phyloP scores from a whole-genome alignment of 2,329 filamentous ascomycete species.

The Basipetospora chlamydospora region DNA sequence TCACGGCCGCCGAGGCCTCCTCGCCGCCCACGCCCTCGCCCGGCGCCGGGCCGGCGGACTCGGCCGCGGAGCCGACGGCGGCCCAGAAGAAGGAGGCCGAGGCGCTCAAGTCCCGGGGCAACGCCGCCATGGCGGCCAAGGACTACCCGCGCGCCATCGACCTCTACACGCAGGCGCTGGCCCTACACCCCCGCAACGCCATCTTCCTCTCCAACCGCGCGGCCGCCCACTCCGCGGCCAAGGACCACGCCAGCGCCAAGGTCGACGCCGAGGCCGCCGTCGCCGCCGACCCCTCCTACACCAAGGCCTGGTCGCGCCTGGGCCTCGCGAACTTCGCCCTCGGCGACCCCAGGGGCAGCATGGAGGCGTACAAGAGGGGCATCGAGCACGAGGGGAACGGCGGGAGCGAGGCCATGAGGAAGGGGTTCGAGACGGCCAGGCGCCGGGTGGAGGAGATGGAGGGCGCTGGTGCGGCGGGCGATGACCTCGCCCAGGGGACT shows the following conservation, averaged over 20 bases:
- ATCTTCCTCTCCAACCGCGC: constrained; percentile 98
- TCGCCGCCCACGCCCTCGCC: constrained; percentile 34
- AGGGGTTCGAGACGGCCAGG: constrained; percentile 88
- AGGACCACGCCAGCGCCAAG: constrained; percentile 71
- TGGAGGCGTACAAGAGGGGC: constrained; percentile 87
- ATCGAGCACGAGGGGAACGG: constrained; percentile 91
- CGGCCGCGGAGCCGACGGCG: constrained; percentile 26
- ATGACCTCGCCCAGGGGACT: constrained; percentile 29
- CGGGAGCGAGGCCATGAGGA: constrained; percentile 93
- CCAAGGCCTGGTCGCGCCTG: constrained; percentile 90
- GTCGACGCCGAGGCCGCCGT: constrained; percentile 86
- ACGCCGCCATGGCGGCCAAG: constrained; percentile 88
- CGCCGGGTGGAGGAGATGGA: constrained; percentile 64
- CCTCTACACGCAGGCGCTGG: constrained; percentile 75
- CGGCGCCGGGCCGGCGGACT: constrained; percentile 18
- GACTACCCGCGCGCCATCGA: constrained; percentile 75
- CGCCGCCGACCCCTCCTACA: constrained; percentile 78
- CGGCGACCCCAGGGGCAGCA: constrained; percentile 77
- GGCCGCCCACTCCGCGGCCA: constrained; percentile 74
- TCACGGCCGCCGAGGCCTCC: constrained; percentile 90
- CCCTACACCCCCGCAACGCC: constrained; percentile 69
- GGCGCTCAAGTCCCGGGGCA: constrained; percentile 75
- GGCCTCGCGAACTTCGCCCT: constrained; percentile 85
- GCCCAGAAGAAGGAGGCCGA: constrained; percentile 70
- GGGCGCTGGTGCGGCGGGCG: constrained; percentile 26